Base-by-base conservation (phyloP, 768 basidiomycete species). In the Kondoa malvinella region DNA sequence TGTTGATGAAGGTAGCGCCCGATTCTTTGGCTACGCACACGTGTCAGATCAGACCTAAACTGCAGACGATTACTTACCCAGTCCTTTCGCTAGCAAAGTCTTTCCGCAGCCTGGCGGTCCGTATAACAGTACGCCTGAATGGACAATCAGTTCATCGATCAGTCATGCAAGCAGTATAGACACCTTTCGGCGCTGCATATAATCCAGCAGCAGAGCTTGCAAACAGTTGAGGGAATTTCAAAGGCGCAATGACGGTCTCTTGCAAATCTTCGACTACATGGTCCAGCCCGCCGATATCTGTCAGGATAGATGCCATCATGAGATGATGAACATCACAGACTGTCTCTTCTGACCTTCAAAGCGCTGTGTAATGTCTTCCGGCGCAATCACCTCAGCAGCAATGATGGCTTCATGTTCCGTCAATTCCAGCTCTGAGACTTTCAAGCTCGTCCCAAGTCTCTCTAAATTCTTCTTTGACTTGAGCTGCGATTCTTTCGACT, bases 21-120 rank as follows among this genome's bases (percentile, higher is more conserved):
- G 88, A 90, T 80, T 99, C 92, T 76, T 94, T 95, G 15, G 95
- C 95, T 4, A 21, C 8, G 21, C 40, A 50, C 12, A 50, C 8
- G 8, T 8, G 8, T 21, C 21, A 8, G 40, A 50, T 8, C 40
- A 50, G 8, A 21, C 8, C 40, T 50, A 8, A 21, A 8, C 8
- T 8, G 40, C 12, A 21, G 12, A 50, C 40, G 40, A 50, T 50
- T 50, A 8, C 40, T 8, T 50, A 50, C 40, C 40, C 21, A 99
- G 82, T 1, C 94, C 94, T 76, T 94, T 94, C 1, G 95, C 95
- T n/a, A 99, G 82, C 91, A 99, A 92, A 1, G 95, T 97, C 80
- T 99, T 99, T 29, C 95, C 95, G 72, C 95, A 99, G 3, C 95
- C 94, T 0, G 95, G 95, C 56, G 92, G 95, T 0, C 95, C 95